Percentiles rank a stretch among this genome's conserved stretches.
These are phyloP conservation scores for Aureobasidium sp. DNA, from an alignment of 2,329 filamentous ascomycete species.

Conservation along the genomic window DNA sequence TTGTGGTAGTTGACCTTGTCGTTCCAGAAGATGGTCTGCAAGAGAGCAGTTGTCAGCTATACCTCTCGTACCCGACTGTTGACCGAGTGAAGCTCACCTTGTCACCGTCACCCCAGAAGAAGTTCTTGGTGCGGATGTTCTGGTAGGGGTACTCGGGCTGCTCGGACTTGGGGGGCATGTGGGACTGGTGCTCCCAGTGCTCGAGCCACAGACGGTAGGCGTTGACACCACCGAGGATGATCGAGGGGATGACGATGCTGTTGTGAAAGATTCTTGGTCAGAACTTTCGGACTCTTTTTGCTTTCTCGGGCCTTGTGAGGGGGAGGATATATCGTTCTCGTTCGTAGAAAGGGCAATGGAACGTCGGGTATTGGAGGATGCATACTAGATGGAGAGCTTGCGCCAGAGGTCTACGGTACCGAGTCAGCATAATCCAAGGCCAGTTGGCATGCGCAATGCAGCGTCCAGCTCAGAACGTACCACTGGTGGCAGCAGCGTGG, in stretches of 20 bases:
- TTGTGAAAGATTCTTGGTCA: conserved; percentile 10
- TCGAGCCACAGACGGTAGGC: conserved; percentile 87
- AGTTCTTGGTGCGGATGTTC: conserved; percentile 97
- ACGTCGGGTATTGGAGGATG: not conserved
- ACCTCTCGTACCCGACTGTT: not conserved
- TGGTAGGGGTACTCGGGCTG: conserved; percentile 90
- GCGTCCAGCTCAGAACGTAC: conserved; percentile 47
- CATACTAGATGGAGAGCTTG: conserved; percentile 91
- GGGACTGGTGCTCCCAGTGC: conserved; percentile 93
- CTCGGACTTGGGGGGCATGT: conserved; percentile 83
- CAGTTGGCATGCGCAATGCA: not conserved
- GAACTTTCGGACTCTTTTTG: not conserved
- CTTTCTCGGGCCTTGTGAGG: conserved; percentile 15
- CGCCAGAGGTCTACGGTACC: conserved; percentile 70
- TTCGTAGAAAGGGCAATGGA: not conserved
- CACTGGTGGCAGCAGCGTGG: conserved; percentile 76
- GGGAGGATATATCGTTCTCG: not conserved
- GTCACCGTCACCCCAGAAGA: conserved; percentile 88
- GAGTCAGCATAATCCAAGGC: not conserved
- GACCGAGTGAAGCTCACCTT: conserved; percentile 54
- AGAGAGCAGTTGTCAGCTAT: not conserved
- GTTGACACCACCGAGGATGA: conserved; percentile 69
- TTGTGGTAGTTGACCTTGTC: conserved; percentile 93
- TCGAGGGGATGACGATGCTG: conserved; percentile 67
- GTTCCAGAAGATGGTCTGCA: conserved; percentile 68